These are phyloP conservation scores for Penicilliopsis zonata DNA, from an alignment of 495 filamentous ascomycete genomes.

Conservation along the genomic window DNA sequence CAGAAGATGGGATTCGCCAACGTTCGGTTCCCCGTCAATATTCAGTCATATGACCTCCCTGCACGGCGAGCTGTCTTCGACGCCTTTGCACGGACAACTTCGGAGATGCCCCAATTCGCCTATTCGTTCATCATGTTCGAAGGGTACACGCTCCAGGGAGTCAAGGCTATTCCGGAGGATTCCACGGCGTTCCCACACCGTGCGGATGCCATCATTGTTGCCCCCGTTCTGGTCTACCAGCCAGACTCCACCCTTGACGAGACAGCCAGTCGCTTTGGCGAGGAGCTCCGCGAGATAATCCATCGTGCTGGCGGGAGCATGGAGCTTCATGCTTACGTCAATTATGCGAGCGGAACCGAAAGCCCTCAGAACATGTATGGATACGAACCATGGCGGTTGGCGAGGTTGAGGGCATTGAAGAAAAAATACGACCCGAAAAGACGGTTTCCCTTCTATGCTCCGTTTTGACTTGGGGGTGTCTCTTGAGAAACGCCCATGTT, in stretches of 20 bases:
- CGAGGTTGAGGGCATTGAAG: constrained; percentile 11
- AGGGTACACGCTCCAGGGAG: constrained; percentile 23
- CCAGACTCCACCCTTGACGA: constrained; percentile 9
- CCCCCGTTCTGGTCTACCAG: constrained; percentile 7
- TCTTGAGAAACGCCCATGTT: too few species aligned
- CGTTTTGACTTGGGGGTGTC: too few species aligned
- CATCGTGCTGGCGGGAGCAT: constrained; percentile 7
- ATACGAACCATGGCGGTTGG: constrained; percentile 32
- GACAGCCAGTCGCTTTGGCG: constrained; percentile 8
- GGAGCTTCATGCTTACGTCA: constrained; percentile 28
- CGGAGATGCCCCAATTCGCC: constrained; percentile 15
- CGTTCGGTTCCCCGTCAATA: constrained; percentile 9
- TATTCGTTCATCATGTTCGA: constrained; percentile 21
- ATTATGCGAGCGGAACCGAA: constrained; percentile 37
- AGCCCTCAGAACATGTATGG: constrained; percentile 28
- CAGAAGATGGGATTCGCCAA: constrained; percentile 2
- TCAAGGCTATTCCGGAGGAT: constrained; percentile 11
- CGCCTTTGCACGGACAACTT: constrained; percentile 23
- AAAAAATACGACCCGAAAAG: background rate
- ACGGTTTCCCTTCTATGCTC: background rate
- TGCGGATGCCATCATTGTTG: constrained; percentile 11
- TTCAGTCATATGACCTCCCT: constrained; percentile 8
- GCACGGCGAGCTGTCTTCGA: constrained; percentile 9
- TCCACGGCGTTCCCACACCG: constrained; percentile 27
- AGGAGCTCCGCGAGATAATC: constrained; percentile 9